Evolutionary conservation across 192 early-diverging fungal genomes (phyloP).

Genomic region (Linnemannia schmuckeri): DNA sequence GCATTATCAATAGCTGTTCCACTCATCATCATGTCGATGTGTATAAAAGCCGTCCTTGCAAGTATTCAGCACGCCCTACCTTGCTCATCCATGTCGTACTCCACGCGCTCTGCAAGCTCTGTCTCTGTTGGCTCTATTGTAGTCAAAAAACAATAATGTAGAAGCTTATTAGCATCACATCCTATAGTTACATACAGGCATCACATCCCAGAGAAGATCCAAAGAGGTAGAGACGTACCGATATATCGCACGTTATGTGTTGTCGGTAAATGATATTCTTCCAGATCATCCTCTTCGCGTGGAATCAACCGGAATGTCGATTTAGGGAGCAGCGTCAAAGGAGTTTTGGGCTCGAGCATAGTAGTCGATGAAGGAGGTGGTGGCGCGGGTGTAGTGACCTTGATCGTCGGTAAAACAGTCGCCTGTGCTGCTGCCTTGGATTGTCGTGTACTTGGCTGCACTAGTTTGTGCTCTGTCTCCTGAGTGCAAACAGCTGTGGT

Average conservation of each 20-base stretch:
- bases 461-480: not conserved
- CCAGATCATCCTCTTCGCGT: slow-evolving; percentile 45
- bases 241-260: slow-evolving; percentile 81
- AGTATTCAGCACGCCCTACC: slow-evolving; percentile 56
- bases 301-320: slow-evolving; percentile 57
- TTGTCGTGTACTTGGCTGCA: not conserved
- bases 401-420: not conserved
- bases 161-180: not conserved
- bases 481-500: not conserved
- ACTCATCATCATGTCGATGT: not conserved
- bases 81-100: slow-evolving; percentile 99
- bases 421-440: slow-evolving; percentile 10
- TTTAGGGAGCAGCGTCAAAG: slow-evolving; percentile 54
- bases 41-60: not conserved
- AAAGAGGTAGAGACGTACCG: slow-evolving; percentile 47
- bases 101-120: slow-evolving; percentile 74
- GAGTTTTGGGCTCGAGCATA: slow-evolving; percentile 39
- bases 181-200: not conserved
- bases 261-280: slow-evolving; percentile 70
- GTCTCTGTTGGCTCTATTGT: slow-evolving; percentile 69
- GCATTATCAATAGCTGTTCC: not conserved
- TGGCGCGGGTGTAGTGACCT: not conserved
- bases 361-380: not conserved
- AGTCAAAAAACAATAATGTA: not conserved
- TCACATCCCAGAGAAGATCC: not conserved